Base-by-base conservation (phyloP, 345 rosid genomes). In the Noccaea caerulescens region DNA sequence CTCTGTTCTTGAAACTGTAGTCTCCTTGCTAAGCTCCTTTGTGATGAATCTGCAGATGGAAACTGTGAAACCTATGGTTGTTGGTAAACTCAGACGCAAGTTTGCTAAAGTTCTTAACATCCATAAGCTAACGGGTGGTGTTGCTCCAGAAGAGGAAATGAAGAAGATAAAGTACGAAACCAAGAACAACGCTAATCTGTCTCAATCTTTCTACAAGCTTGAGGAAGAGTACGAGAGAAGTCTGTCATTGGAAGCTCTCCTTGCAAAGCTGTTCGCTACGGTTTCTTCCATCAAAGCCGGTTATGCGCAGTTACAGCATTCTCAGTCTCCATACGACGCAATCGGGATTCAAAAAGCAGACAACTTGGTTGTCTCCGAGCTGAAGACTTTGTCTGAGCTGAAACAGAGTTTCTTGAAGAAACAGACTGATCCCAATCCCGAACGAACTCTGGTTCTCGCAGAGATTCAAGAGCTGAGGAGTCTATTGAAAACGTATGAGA, bases 321-420 rank as follows among this genome's bases (percentile, higher is more conserved):
- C 90, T 2, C 97, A 94, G 79, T 85, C 95, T 53, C 99, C 99
- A 1, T 94, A 89, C 55, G 93, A 94, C 65, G 81, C 83, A 0
- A 95, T 83, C 0, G 90, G 87, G 68, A 88, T 94, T 71, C 95
- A 88, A 57, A 77, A 81, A 10, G 82, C 99, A 8, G 99, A 94
- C 64, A 76, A 65, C 51, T 72, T 72, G 72, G 80, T 94, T 0
- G 85, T 94, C 1, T 68, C 85, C 0, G 88, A 89, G 76, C 64
- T 94, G 70, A 89, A 86, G 83, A 83, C 77, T 13, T 72, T 94
- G 81, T 89, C 97, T 2, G 95, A 89, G 70, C 54, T 94, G 78
- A 94, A 94, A 85, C 95, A 80, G 43, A 81, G 91, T 68, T 88
- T 75, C 68, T 62, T 84, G 75, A 89, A 86, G 81, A 94, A 88